Evolutionary conservation across 179 eudicot genomes (phyloP).

Genomic region (Carnegiea gigantea): DNA sequence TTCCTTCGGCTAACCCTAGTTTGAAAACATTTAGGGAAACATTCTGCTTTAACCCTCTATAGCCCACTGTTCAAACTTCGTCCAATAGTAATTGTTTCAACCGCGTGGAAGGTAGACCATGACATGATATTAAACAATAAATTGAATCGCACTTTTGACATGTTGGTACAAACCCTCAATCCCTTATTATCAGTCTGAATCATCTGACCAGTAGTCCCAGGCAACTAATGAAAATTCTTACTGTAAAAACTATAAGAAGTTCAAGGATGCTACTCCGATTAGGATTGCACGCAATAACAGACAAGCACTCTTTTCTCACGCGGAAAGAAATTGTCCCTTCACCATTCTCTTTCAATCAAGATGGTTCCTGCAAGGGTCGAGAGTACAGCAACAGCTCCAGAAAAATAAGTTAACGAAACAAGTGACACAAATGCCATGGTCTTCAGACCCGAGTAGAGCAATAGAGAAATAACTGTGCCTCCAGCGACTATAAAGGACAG

Average conservation of each 20-base stretch:
- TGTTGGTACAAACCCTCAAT: neutral
- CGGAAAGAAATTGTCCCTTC: slow-evolving; percentile 12
- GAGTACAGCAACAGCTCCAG: slow-evolving; percentile 87
- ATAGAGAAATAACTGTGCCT: slow-evolving; percentile 54
- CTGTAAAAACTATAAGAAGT: neutral
- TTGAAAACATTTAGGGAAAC: neutral
- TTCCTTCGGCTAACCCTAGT: neutral
- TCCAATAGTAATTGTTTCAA: neutral
- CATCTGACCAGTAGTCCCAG: neutral
- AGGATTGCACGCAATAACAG: slow-evolving; percentile 12
- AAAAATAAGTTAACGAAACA: slow-evolving; percentile 51
- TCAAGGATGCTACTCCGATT: neutral
- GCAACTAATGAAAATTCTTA: neutral
- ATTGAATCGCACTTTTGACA: neutral
- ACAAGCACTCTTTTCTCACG: slow-evolving; percentile 10
- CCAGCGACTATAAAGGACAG: slow-evolving; percentile 84
- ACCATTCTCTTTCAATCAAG: slow-evolving; percentile 98
- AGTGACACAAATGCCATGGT: slow-evolving; percentile 46
- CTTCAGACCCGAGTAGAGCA: slow-evolving; percentile 42
- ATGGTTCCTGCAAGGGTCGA: slow-evolving; percentile 95
- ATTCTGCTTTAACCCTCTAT: neutral
- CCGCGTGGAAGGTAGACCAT: neutral
- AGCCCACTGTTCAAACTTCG: neutral
- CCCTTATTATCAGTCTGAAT: neutral
- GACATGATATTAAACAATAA: neutral